phyloP scores from a whole-genome alignment of 2,329 filamentous ascomycete species.

The Helotiales sp. region DNA sequence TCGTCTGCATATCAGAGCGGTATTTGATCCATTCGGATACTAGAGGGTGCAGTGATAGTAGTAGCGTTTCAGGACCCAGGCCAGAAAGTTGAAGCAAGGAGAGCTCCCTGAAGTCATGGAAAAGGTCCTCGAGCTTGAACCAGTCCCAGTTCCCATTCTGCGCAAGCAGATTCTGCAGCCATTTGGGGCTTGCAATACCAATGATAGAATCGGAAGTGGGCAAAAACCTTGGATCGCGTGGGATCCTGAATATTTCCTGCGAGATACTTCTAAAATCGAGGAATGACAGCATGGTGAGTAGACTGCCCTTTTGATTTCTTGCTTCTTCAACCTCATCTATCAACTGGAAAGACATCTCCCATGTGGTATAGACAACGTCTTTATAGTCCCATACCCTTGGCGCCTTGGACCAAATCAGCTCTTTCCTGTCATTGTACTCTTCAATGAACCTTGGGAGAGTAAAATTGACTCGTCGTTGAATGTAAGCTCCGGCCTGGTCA shows the following conservation, averaged over 20 bases:
- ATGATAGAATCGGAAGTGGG: not conserved
- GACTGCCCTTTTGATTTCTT: not conserved
- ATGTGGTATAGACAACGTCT: not conserved
- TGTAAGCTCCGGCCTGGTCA: not conserved
- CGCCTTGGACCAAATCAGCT: not conserved
- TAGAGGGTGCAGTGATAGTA: not conserved
- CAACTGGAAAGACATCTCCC: not conserved
- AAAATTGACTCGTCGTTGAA: not conserved
- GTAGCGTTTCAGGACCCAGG: not conserved
- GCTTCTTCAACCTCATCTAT: not conserved
- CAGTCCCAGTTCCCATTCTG: not conserved
- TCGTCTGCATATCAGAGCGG: not conserved
- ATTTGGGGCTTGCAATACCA: not conserved
- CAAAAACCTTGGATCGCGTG: not conserved
- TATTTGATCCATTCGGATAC: not conserved
- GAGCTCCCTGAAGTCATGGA: not conserved
- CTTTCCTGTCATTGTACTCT: not conserved
- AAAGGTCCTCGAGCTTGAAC: not conserved
- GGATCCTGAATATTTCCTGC: not conserved
- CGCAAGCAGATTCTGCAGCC: not conserved
- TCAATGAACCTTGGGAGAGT: not conserved
- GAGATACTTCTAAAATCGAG: not conserved
- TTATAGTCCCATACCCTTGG: constrained; percentile 1
- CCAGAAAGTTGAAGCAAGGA: not conserved
- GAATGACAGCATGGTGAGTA: not conserved